Percentiles rank a stretch among this genome's conserved stretches.
These are phyloP conservation scores for Theobroma grandiflorum DNA, from an alignment of 441 rosid genomes.

Conservation along the genomic window DNA sequence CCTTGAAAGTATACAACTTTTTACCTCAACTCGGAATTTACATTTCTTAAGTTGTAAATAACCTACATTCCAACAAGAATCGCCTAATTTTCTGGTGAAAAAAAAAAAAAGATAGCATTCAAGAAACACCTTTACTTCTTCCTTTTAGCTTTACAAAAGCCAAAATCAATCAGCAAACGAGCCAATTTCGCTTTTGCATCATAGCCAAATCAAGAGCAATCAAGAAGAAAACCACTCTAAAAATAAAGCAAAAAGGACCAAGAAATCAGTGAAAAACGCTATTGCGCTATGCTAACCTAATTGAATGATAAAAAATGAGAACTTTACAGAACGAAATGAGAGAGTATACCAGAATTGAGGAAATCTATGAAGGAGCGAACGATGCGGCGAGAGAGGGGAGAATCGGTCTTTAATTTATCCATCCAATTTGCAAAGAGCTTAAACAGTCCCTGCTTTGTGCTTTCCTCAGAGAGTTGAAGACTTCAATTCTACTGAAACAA, in stretches of 20 bases:
- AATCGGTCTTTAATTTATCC: constrained; percentile 63
- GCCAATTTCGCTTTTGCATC: background rate
- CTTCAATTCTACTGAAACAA: background rate
- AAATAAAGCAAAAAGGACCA: background rate
- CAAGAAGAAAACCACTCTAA: background rate
- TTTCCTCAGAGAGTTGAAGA: background rate
- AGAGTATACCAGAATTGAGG: constrained; percentile 64
- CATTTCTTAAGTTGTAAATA: background rate
- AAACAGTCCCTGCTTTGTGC: background rate
- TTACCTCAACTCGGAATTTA: background rate
- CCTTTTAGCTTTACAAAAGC: background rate
- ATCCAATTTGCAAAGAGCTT: constrained; percentile 35
- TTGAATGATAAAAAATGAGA: background rate
- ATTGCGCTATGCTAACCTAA: constrained; percentile 6
- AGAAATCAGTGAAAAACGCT: background rate
- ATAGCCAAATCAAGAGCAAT: background rate
- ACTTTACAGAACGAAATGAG: background rate
- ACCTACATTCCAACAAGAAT: background rate
- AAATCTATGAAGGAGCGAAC: constrained; percentile 76
- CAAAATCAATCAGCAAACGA: constrained; percentile 1
- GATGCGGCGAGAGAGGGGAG: constrained; percentile 74
- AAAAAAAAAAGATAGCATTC: too few species aligned
- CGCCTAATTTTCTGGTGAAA: background rate
- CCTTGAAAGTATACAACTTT: background rate
- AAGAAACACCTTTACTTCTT: too few species aligned